Percentiles rank a stretch among this genome's conserved stretches.
These are phyloP conservation scores for Colletotrichum horii DNA, from an alignment of 2,329 filamentous ascomycete genomes.

Conservation along the genomic window DNA sequence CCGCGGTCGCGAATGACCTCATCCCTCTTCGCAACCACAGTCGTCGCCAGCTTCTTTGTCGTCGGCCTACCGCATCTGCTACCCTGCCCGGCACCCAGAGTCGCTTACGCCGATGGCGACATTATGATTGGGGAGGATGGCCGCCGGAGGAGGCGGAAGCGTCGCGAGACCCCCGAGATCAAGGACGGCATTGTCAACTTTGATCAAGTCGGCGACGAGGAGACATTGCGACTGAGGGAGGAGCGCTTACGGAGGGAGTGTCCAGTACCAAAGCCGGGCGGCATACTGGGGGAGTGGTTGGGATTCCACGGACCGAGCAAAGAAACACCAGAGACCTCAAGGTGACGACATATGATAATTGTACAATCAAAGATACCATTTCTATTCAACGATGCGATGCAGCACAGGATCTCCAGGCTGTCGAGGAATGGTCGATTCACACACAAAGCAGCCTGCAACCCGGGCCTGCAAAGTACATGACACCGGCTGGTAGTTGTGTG, in stretches of 20 bases:
- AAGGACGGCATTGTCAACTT: constrained; percentile 57
- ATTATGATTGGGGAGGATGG: constrained; percentile 51
- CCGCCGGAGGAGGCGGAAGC: constrained; percentile 49
- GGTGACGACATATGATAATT: constrained; percentile 10
- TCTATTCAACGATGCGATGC: not conserved
- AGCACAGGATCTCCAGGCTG: not conserved
- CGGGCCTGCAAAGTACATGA: not conserved
- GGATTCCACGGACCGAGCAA: constrained; percentile 60
- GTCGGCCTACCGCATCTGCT: constrained; percentile 89
- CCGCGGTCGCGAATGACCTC: constrained; percentile 92
- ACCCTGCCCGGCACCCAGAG: constrained; percentile 84
- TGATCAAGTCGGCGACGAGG: constrained; percentile 41
- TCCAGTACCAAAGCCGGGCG: constrained; percentile 88
- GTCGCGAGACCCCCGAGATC: constrained; percentile 39
- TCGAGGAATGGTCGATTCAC: not conserved
- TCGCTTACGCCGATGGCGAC: constrained; percentile 75
- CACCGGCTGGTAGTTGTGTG: not conserved
- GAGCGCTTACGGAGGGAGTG: constrained; percentile 72
- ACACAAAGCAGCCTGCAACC: not conserved
- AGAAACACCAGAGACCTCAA: not conserved
- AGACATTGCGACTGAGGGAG: constrained; percentile 31
- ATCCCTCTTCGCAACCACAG: constrained; percentile 92
- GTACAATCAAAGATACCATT: constrained; percentile 19
- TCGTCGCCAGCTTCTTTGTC: constrained; percentile 88
- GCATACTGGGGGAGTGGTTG: constrained; percentile 76